Percentiles rank a stretch among this genome's conserved stretches.
Conservation (phyloP, 2,329 filamentous ascomycete genomes). For the Penicillium sp. region DNA sequence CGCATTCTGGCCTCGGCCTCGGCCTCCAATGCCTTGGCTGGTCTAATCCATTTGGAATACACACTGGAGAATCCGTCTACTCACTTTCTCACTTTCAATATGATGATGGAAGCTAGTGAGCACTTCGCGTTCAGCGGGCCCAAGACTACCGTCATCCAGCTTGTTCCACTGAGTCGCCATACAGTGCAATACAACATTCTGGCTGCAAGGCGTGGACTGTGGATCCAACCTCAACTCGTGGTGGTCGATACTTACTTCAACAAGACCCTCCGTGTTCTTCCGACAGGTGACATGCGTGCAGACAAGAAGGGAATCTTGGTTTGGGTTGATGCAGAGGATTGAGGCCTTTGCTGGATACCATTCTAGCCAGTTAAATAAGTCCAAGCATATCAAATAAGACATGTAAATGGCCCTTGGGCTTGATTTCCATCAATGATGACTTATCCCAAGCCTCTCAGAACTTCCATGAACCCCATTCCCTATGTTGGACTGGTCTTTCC, state of each 20-base stretch:
- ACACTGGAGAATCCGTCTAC: constrained; percentile 89
- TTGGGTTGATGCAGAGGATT: constrained; percentile 41
- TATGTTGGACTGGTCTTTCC: too few relatives aligned
- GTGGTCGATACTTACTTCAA: constrained; percentile 91
- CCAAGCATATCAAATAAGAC: too few relatives aligned
- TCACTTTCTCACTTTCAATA: constrained; percentile 88
- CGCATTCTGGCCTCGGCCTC: constrained; percentile 61
- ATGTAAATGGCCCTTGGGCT: too few relatives aligned
- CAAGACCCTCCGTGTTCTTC: constrained; percentile 74
- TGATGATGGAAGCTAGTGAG: constrained; percentile 87
- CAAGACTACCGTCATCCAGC: constrained; percentile 71
- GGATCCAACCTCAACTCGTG: constrained; percentile 66
- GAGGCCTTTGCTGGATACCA: constrained; percentile 8
- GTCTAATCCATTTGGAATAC: constrained; percentile 51
- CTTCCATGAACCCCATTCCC: too few relatives aligned
- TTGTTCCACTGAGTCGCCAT: constrained; percentile 74
- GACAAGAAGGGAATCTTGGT: constrained; percentile 50
- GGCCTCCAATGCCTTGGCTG: constrained; percentile 30
- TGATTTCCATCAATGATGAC: too few relatives aligned
- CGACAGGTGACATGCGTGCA: constrained; percentile 61
- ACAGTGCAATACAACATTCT: constrained; percentile 68
- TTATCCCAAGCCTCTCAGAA: too few relatives aligned
- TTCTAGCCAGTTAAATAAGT: too few relatives aligned
- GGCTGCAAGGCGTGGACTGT: constrained; percentile 57
- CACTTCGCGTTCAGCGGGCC: constrained; percentile 88